Evolutionary conservation across 2,329 filamentous ascomycete genomes (phyloP), one percentile per base, ranked within the genome.

Genomic region (Cyphellophora attinorum): DNA sequence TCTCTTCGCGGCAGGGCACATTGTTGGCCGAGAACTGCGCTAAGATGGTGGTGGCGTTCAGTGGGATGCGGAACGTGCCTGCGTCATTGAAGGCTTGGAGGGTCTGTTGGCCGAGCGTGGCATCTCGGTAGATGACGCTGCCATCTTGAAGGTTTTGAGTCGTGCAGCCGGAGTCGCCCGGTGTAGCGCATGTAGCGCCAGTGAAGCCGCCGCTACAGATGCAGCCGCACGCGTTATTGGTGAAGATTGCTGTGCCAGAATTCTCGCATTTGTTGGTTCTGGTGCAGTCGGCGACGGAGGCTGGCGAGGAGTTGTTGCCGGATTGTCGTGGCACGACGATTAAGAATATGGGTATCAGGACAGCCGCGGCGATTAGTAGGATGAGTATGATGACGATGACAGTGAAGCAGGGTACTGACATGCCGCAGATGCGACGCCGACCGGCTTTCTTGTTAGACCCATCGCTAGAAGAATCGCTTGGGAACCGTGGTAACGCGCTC

Each of bases 181-280:
- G 58, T 4, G 58, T 60, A 2, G 59, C 65, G 51, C 79, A 84
- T 11, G 62, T 68, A 2, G 60, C 60, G 14, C 79, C 79, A 0
- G 82, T 88, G 55, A 89, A 96, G 2, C 88, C 85, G 49, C 91
- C 86, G 14, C 80, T 76, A 58, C 89, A 98, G 28, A 95, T 76
- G 55, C 89, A 98, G 10, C 79, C 80, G 60, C 89, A 96, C 13
- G 71, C 64, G 3, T 74, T 72, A 37, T 74, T 66, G 11, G 71
- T 74, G 13, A 85, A 59, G 11, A 89, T 72, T 36, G 79, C 86
- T 12, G 79, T 77, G 17, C 89, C 89, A 6, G 85, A 85, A 45
- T 96, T 94, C 34, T 72, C 62, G 52, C 89, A 95, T 0, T 66
- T 68, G 11, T 81, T 60, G 18, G 70, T 68, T 25, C 65, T 59